These are phyloP conservation scores for Oleoguttula mirabilis DNA, from an alignment of 495 filamentous ascomycete genomes.

Conservation along the genomic window DNA sequence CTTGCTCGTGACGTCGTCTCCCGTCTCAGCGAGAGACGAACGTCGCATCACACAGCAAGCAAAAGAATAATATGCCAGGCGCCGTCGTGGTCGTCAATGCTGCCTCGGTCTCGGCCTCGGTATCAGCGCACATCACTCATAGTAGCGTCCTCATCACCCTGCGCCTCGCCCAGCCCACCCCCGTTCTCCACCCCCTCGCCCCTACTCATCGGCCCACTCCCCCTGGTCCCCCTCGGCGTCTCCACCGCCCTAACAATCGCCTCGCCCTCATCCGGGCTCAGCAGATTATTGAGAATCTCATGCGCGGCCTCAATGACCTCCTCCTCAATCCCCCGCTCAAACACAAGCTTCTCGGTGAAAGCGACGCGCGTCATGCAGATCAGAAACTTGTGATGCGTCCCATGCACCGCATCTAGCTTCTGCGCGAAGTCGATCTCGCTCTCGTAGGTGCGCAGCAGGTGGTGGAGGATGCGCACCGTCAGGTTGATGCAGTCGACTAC, in stretches of 20 bases:
- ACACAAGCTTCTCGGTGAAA: constrained; percentile 48
- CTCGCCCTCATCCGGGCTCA: constrained; percentile 61
- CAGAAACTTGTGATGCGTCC: constrained; percentile 54
- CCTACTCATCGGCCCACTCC: constrained; percentile 3
- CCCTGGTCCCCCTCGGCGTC: constrained; percentile 21
- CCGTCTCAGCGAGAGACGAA: too few species aligned
- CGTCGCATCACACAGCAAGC: too few species aligned
- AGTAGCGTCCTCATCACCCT: background rate
- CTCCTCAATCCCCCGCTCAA: constrained; percentile 55
- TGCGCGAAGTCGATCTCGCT: constrained; percentile 41
- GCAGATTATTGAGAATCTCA: constrained; percentile 48
- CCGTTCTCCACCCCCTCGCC: too few species aligned
- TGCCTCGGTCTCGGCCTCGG: too few species aligned
- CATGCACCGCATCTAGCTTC: constrained; percentile 44
- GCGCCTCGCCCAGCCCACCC: background rate
- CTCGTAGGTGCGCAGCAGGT: constrained; percentile 39
- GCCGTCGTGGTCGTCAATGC: too few species aligned
- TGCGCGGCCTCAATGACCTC: constrained; percentile 56
- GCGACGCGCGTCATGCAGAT: constrained; percentile 55
- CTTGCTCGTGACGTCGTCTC: too few species aligned
- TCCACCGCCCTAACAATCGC: constrained; percentile 47
- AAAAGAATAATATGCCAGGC: too few species aligned
- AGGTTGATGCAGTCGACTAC: constrained; percentile 43
- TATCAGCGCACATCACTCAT: constrained; percentile 8
- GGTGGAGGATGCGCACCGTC: constrained; percentile 48